phyloP scores from a whole-genome alignment of 768 basidiomycete genomes.

The Russula sp. region DNA sequence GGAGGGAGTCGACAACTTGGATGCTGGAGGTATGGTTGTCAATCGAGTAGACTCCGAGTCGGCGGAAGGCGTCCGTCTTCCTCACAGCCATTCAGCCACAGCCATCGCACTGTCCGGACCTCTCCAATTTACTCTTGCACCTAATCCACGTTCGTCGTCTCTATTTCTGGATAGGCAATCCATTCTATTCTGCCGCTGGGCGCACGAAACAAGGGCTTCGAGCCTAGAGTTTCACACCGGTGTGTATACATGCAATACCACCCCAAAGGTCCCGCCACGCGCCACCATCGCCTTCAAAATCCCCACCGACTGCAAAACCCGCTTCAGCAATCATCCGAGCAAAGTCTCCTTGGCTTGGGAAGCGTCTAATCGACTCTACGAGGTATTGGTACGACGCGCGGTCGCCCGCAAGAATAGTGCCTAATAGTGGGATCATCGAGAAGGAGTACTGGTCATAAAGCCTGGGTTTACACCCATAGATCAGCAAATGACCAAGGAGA shows the following conservation, averaged over 20 bases:
- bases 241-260: slow-evolving; percentile 84
- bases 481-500: slow-evolving; percentile 5
- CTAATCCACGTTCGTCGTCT: background rate
- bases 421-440: slow-evolving; percentile 88
- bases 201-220: background rate
- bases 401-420: slow-evolving; percentile 96
- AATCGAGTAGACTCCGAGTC: too few relatives aligned
- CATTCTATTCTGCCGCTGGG: background rate
- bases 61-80: background rate
- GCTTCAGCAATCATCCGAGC: slow-evolving; percentile 84
- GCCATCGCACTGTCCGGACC: background rate
- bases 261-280: slow-evolving; percentile 86
- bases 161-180: too few relatives aligned
- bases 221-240: slow-evolving; percentile 68
- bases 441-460: slow-evolving; percentile 95
- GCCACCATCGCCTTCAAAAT: slow-evolving; percentile 65
- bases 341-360: slow-evolving; percentile 86
- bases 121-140: background rate
- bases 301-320: slow-evolving; percentile 69
- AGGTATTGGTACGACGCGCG: slow-evolving; percentile 95
- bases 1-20: background rate
- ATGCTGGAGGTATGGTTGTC: too few relatives aligned
- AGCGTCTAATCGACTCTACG: slow-evolving; percentile 93
- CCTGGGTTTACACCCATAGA: slow-evolving; percentile 43
- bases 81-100: background rate